Conservation (phyloP, 2,329 filamentous ascomycete species). For the Aspergillus japonicus region DNA sequence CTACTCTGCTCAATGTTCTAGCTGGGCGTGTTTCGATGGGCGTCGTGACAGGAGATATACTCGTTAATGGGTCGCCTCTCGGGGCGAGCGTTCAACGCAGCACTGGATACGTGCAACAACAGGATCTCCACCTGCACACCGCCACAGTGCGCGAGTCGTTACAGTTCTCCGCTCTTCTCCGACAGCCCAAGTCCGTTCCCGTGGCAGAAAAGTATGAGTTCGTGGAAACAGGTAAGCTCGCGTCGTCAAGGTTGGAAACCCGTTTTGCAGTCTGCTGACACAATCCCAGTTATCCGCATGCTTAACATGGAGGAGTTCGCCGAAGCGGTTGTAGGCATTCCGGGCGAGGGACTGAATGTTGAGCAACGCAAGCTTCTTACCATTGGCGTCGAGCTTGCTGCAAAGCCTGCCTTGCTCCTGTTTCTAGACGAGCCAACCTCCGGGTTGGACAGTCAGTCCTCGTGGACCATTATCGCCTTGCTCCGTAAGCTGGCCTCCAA, state of each 20-base stretch:
- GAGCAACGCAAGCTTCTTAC: conserved; percentile 44
- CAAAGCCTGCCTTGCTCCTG: conserved; percentile 50
- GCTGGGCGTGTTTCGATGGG: conserved; percentile 65
- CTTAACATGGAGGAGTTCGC: conserved; percentile 66
- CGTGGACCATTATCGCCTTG: conserved; percentile 60
- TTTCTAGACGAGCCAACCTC: conserved; percentile 63
- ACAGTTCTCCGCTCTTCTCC: conserved; percentile 63
- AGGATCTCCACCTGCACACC: conserved; percentile 63
- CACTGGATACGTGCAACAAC: conserved; percentile 65
- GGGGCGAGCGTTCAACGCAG: conserved; percentile 63
- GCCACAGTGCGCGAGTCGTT: conserved; percentile 65
- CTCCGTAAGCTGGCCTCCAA: conserved; percentile 58
- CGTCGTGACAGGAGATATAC: conserved; percentile 61
- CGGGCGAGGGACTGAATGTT: conserved; percentile 59
- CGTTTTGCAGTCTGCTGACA: conserved; percentile 61
- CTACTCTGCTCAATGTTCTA: conserved; percentile 77
- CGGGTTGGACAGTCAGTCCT: conserved; percentile 58
- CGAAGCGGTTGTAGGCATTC: conserved; percentile 64
- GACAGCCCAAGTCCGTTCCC: conserved; percentile 50
- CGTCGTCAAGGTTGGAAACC: too few relatives aligned
- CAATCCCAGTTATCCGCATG: conserved; percentile 56
- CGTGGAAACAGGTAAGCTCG: too few relatives aligned
- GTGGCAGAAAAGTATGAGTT: too few relatives aligned
- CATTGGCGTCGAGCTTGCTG: conserved; percentile 39
- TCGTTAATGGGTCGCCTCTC: conserved; percentile 60